A percentile compares a stretch with the other conserved stretches of the same genome.
Evolutionary conservation across 2,329 filamentous ascomycete genomes (phyloP).

Genomic region (Cladosporium colombiae): DNA sequence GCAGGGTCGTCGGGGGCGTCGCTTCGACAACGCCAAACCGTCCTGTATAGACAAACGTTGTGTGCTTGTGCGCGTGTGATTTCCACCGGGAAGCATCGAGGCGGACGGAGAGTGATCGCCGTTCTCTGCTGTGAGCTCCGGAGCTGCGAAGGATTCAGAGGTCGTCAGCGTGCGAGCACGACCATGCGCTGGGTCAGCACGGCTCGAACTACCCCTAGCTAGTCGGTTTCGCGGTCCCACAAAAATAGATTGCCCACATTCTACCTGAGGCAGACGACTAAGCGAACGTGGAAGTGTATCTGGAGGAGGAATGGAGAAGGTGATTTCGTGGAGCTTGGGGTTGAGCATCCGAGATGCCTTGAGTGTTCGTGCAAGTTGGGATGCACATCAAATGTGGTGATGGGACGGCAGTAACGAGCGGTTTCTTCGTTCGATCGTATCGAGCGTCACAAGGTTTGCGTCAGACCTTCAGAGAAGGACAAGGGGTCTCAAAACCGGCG

Average conservation of each 20-base stretch:
- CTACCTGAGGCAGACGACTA: constrained; percentile 9
- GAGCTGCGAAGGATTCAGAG: constrained; percentile 11
- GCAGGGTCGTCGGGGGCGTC: neutral
- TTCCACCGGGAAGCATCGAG: neutral
- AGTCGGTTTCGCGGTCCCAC: constrained; percentile 1
- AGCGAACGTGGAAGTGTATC: constrained; percentile 1
- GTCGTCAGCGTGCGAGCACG: neutral
- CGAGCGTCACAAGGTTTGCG: constrained; percentile 30
- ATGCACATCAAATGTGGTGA: neutral
- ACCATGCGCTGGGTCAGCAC: constrained; percentile 9
- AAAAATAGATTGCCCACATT: constrained; percentile 5
- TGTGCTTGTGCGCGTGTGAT: neutral
- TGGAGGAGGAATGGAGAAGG: neutral
- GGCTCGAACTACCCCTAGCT: constrained; percentile 14
- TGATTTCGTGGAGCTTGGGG: neutral
- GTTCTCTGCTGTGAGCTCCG: neutral
- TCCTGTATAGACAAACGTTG: neutral
- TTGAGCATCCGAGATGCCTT: neutral
- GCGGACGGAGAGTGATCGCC: neutral
- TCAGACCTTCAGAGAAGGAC: constrained; percentile 45
- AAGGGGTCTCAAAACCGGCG: constrained; percentile 19
- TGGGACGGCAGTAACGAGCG: neutral
- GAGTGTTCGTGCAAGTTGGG: neutral
- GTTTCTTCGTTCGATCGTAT: constrained; percentile 6
- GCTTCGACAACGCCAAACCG: neutral